Base-by-base conservation (phyloP, 83 land plant genomes). In the Diphasiastrum complanatum region DNA sequence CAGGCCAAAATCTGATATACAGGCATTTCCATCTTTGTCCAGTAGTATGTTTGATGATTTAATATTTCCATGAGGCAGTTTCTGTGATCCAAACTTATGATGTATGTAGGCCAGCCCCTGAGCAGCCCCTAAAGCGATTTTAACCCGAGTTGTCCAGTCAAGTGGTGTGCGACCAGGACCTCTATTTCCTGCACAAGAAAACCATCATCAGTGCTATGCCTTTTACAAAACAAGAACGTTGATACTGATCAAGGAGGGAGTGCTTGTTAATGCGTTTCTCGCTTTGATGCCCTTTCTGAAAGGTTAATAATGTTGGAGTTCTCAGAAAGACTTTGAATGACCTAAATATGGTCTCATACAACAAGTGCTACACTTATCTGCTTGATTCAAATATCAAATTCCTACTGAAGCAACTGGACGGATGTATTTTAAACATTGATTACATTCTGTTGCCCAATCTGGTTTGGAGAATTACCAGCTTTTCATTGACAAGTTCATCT, bases 131-230 rank as follows among this genome's bases (percentile, higher is more conserved):
- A 74, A 54, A 48, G 90, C 90, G 23, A 91, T 87, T 45, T 69
- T 78, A 33, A 85, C 45, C 64, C 97, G 75, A 2, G 85, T 77
- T 28, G 79, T 77, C 97, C 97, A 91, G 45, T 91, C 95, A 27
- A 91, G 51, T 14, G 97, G 87, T 20, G 83, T 80, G 19, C 97
- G 65, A 4, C 97, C 90, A 0, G 97, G 90, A n/a, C 97, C 97
- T 43, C 87, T 51, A 53, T 85, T 84, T 5, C 97, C 95, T 91
- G 76, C 57, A 33, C n/a, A 47, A 33, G 33, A 48, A 24, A 27
- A 4, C n/a, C 25, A 27, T 33, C 33, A 10, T 33, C 18, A 47
- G 50, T 25, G 23, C 14, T 4, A 20, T 47, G 50, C 10, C 50
- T 19, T 25, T 3, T 14, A 47, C 24, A 47, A 47, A 25, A 47